Percentiles rank a stretch among this genome's conserved stretches.
Conservation (phyloP, 345 rosid species). For the Acer negundo region DNA sequence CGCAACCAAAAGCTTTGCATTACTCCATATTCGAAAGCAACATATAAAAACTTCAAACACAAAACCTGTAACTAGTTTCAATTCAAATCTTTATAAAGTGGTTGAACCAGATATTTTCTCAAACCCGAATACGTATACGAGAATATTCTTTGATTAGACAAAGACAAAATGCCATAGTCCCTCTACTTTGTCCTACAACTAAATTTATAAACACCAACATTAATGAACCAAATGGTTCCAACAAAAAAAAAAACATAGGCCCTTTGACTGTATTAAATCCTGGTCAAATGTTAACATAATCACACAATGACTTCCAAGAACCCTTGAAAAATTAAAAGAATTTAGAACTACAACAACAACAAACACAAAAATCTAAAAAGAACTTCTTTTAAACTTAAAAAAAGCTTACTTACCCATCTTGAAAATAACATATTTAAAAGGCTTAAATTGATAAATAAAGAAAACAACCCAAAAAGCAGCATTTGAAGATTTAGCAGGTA, state of each 20-base stretch:
- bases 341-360: neutral
- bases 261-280: constrained; percentile 19
- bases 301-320: constrained; percentile 1
- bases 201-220: constrained; percentile 4
- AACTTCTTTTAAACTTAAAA: neutral
- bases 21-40: neutral
- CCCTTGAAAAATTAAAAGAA: neutral
- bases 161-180: constrained; percentile 30
- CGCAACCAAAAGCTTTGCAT: neutral
- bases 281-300: neutral
- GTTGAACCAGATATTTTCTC: constrained; percentile 9
- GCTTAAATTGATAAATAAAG: neutral
- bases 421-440: too few relatives aligned
- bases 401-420: too few relatives aligned
- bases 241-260: constrained; percentile 1
- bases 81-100: neutral
- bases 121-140: constrained; percentile 6
- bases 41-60: neutral
- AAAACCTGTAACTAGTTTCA: neutral
- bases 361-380: neutral
- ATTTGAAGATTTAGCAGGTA: neutral
- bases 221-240: constrained; percentile 31
- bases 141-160: constrained; percentile 29
- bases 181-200: constrained; percentile 25
- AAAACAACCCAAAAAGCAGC: neutral